Base-by-base conservation (phyloP, 192 early-diverging fungal species). In the Dimargaris verticillata region DNA sequence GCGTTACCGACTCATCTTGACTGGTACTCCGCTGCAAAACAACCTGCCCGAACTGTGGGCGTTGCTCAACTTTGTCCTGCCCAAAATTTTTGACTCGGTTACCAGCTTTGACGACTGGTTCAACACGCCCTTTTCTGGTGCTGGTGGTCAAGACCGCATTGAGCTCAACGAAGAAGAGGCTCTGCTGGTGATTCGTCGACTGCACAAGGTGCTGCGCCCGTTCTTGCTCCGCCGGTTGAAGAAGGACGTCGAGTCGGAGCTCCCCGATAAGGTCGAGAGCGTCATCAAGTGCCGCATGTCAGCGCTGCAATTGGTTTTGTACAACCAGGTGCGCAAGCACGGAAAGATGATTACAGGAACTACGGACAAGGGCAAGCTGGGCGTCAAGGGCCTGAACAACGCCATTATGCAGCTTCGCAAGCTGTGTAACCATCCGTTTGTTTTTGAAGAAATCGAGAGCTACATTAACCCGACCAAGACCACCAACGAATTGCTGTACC, bases 81-180 rank as follows among this genome's bases (percentile, higher is more conserved):
- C 96, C 15, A 88, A 83, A 53, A 92, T 99, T 46, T 99, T 99
- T 74, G 90, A 95, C 66, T 92, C 88, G 64, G 89, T 90, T 0
- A 88, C 96, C 68, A 88, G 84, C 44, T 99, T 99, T 74, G 96
- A 97, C 68, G 94, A 99, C 65, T 99, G 94, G 94, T 99, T 99
- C 81, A 95, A 91, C 66, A 88, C 93, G 13, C 94, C 94, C 11
- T 97, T 99, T 64, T 75, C 84, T 18, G 82, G 74, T 46, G 70
- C 80, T 33, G 84, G 80, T 60, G 86, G 86, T 28, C 85, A 95
- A 62, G 91, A 92, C 60, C 86, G 83, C 52, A 87, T 93, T 50
- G 90, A 83, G 57, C 79, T 99, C 18, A 99, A 89, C 75, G 96
- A 99, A 83, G 96, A 99, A 86, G 96, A 99, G 73, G 80, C 86